A percentile compares a stretch with the other conserved stretches of the same genome.
phyloP scores from a whole-genome alignment of 129 eudicot genomes.

The Flaveria linearis region DNA sequence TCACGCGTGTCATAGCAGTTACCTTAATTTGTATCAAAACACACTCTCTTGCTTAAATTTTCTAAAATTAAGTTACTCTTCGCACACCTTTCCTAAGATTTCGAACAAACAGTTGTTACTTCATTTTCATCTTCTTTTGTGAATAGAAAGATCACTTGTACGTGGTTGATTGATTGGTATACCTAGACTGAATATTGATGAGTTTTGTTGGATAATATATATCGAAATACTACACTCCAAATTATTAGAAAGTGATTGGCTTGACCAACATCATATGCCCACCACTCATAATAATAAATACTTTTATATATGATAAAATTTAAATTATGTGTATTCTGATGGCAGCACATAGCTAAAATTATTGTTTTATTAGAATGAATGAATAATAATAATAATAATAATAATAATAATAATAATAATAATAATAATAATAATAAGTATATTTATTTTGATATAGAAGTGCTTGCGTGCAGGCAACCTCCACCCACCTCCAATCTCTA shows the following conservation, averaged over 20 bases:
- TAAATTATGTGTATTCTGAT: neutral
- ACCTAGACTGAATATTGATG: neutral
- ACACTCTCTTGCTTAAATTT: neutral
- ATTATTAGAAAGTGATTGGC: slow-evolving; percentile 6
- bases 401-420: neutral
- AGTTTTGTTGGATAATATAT: slow-evolving; percentile 12
- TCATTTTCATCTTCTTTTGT: slow-evolving; percentile 1
- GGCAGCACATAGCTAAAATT: slow-evolving; percentile 1
- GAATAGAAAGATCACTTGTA: neutral
- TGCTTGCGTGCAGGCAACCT: slow-evolving; percentile 44
- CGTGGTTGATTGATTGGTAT: slow-evolving; percentile 14
- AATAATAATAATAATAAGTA: neutral
- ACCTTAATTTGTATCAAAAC: neutral
- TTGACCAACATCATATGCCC: slow-evolving; percentile 9
- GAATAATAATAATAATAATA: neutral
- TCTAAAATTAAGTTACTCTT: neutral
- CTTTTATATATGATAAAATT: neutral
- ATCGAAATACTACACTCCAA: neutral
- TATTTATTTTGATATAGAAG: slow-evolving; percentile 11
- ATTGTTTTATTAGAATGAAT: neutral
- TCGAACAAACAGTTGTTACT: neutral
- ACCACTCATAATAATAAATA: neutral
- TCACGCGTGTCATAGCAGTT: neutral
- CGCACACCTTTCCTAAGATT: neutral
- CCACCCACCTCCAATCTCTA: slow-evolving; percentile 35